These are phyloP conservation scores for Multifurca ochricompacta DNA, from an alignment of 768 basidiomycete genomes.

Conservation along the genomic window DNA sequence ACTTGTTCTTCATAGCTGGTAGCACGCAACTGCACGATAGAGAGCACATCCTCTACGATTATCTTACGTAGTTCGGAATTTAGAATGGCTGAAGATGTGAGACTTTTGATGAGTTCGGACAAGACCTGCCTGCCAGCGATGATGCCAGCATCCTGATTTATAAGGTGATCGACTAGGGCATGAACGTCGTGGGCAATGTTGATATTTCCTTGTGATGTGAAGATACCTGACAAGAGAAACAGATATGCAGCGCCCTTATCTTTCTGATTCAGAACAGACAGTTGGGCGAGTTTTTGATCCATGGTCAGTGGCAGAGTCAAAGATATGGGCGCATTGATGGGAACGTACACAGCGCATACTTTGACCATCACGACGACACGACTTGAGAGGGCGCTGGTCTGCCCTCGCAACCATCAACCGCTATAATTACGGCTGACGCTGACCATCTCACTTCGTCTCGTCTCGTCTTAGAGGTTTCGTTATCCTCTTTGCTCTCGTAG, in stretches of 20 bases:
- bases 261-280: conserved; percentile 63
- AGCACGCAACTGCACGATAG: conserved; percentile 63
- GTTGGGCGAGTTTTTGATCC: conserved; percentile 60
- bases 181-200: conserved; percentile 52
- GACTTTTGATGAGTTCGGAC: conserved; percentile 68
- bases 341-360: no score
- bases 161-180: conserved; percentile 67
- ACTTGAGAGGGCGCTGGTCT: neutral
- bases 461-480: neutral
- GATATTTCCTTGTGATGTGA: conserved; percentile 43
- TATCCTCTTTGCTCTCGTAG: no score
- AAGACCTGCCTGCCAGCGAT: conserved; percentile 87
- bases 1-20: conserved; percentile 97
- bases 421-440: neutral
- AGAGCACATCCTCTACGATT: conserved; percentile 69
- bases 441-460: neutral
- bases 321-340: neutral
- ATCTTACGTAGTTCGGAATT: conserved; percentile 54
- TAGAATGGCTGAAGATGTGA: conserved; percentile 49
- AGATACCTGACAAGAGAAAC: conserved; percentile 55
- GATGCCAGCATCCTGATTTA: conserved; percentile 75
- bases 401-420: conserved; percentile 8
- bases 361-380: neutral
- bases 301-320: conserved; percentile 31
- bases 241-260: conserved; percentile 77